phyloP scores from a whole-genome alignment of 768 basidiomycete species.

The Leccinum aurantiacum region DNA sequence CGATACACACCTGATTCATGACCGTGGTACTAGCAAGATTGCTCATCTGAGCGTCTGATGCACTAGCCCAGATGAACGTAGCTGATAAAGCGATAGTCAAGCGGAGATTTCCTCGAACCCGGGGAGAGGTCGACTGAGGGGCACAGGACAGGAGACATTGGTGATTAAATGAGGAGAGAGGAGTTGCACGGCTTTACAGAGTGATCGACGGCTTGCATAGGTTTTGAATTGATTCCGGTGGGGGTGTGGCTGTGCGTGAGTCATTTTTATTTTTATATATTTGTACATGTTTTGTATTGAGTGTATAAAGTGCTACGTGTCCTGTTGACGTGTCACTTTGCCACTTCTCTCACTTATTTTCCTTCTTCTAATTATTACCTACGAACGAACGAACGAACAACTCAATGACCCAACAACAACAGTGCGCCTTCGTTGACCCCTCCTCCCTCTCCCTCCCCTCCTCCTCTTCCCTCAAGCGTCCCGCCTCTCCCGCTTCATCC shows the following conservation, averaged over 20 bases:
- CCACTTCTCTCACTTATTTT: slow-evolving; percentile 20
- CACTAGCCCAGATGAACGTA: background rate
- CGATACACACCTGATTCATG: slow-evolving; percentile 1
- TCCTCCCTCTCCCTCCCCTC: slow-evolving; percentile 41
- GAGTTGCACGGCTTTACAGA: background rate
- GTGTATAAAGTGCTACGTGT: slow-evolving; percentile 35
- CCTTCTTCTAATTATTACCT: background rate
- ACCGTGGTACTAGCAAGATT: background rate
- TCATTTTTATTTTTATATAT: slow-evolving; percentile 18
- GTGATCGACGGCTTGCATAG: background rate
- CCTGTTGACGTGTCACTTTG: slow-evolving; percentile 25
- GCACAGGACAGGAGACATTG: background rate
- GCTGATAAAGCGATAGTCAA: background rate
- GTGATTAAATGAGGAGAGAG: background rate
- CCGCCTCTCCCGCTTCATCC: slow-evolving; percentile 28
- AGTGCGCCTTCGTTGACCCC: slow-evolving; percentile 37
- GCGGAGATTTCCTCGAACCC: background rate
- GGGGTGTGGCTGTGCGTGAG: background rate
- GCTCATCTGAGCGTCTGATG: background rate
- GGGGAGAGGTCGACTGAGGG: no score
- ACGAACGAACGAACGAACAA: background rate
- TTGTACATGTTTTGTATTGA: slow-evolving; percentile 21
- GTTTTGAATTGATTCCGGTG: background rate
- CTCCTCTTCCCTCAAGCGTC: slow-evolving; percentile 31
- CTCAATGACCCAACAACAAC: slow-evolving; percentile 24